phyloP scores from a whole-genome alignment of 2,329 filamentous ascomycete species.

The Rhinocladiella similis region DNA sequence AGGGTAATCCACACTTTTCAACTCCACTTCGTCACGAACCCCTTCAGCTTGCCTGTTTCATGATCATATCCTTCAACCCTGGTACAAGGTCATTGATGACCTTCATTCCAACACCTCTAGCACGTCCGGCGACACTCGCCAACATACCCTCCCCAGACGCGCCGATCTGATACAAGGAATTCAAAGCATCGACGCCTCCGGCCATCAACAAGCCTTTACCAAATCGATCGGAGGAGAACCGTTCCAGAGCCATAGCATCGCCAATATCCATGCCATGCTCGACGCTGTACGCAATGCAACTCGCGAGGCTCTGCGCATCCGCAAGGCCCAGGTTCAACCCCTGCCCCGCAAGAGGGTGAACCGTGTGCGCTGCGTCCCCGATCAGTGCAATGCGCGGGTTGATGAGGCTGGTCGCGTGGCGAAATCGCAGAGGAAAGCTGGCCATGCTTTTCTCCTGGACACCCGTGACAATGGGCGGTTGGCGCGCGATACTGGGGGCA shows the following conservation, averaged over 20 bases:
- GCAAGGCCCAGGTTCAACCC: conserved; percentile 91
- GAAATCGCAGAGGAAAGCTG: conserved; percentile 86
- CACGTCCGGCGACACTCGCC: conserved; percentile 12
- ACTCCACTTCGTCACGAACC: too few species aligned
- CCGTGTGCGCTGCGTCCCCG: conserved; percentile 5
- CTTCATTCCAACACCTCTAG: conserved; percentile 27
- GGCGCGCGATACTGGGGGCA: conserved; percentile 36
- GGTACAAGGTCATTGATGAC: conserved; percentile 21
- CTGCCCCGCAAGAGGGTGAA: conserved; percentile 87
- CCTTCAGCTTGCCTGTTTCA: conserved; percentile 24
- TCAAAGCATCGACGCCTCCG: conserved; percentile 27
- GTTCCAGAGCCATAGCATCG: conserved; percentile 72
- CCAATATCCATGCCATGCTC: conserved; percentile 86
- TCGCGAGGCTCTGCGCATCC: conserved; percentile 77
- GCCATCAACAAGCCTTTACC: conserved; percentile 43
- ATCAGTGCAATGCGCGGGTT: conserved; percentile 87
- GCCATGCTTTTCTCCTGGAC: conserved; percentile 81
- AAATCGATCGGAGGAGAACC: conserved; percentile 80
- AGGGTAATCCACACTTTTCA: too few species aligned
- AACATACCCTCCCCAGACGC: conserved; percentile 20
- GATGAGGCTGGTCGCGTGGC: conserved; percentile 92
- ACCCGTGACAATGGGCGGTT: conserved; percentile 66
- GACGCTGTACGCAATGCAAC: conserved; percentile 73
- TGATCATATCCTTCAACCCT: conserved; percentile 26
- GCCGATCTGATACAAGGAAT: conserved; percentile 27